Evolutionary conservation across 352 stramenopile genomes (phyloP).

Genomic region (Thraustochytrium striatum): DNA sequence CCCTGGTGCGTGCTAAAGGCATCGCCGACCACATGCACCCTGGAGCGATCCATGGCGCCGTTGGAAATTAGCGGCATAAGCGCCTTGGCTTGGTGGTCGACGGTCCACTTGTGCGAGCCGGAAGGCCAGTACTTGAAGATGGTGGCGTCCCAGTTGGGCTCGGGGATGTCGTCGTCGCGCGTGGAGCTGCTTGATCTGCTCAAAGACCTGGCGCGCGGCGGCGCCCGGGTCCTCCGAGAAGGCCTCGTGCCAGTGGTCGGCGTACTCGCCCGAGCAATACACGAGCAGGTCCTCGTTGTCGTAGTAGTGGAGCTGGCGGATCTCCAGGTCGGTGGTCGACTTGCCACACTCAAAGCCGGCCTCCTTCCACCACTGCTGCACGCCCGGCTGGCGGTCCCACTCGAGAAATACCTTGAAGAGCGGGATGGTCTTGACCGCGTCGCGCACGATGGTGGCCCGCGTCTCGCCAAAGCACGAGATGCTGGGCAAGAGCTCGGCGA

Average conservation of each 20-base stretch:
- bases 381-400: neutral
- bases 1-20: constrained; percentile 31
- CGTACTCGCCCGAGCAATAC: constrained; percentile 27
- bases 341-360: constrained; percentile 20
- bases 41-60: neutral
- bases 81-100: neutral
- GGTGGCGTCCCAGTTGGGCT: constrained; percentile 3
- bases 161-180: neutral
- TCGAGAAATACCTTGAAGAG: constrained; percentile 44
- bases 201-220: constrained; percentile 6
- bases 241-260: constrained; percentile 29
- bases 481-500: neutral
- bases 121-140: constrained; percentile 26
- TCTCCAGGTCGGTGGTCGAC: constrained; percentile 34
- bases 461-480: neutral
- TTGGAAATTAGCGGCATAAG: neutral
- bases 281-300: constrained; percentile 33
- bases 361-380: constrained; percentile 25
- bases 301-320: constrained; percentile 42
- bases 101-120: constrained; percentile 31
- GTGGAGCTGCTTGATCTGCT: constrained; percentile 4
- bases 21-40: constrained; percentile 2
- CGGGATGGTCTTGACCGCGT: constrained; percentile 33
- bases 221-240: neutral
- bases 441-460: neutral